Evolutionary conservation across 2,329 filamentous ascomycete genomes (phyloP).

Genomic region (Aureobasidium sp.): DNA sequence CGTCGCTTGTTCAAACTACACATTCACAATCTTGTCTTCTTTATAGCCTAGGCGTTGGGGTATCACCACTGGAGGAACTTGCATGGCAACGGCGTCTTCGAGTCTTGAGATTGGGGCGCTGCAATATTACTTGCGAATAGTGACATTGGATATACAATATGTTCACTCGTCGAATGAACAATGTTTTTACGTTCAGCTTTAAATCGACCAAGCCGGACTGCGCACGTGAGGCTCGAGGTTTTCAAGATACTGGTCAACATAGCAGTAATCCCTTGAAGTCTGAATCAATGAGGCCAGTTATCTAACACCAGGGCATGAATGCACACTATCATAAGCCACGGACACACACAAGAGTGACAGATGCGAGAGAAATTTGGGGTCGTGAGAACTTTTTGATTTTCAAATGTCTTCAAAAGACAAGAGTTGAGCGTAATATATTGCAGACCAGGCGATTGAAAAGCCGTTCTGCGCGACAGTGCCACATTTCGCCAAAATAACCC

Average conservation of each 20-base stretch:
- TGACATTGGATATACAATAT: too few relatives aligned
- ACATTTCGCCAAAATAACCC: slow-evolving; percentile 26
- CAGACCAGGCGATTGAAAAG: slow-evolving; percentile 32
- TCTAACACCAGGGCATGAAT: too few relatives aligned
- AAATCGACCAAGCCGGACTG: too few relatives aligned
- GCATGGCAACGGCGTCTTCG: slow-evolving; percentile 4
- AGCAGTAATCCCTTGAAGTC: too few relatives aligned
- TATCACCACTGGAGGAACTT: background rate
- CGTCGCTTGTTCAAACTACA: background rate
- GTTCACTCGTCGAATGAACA: too few relatives aligned
- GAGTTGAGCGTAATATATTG: slow-evolving; percentile 20
- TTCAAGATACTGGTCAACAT: too few relatives aligned
- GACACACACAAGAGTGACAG: background rate
- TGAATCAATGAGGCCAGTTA: too few relatives aligned
- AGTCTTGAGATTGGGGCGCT: background rate
- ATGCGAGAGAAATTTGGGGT: background rate
- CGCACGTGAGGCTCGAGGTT: too few relatives aligned
- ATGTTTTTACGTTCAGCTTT: too few relatives aligned
- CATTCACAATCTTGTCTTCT: background rate
- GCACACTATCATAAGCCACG: too few relatives aligned
- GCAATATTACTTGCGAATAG: too few relatives aligned
- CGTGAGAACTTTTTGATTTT: slow-evolving; percentile 12
- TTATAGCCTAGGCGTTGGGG: slow-evolving; percentile 21
- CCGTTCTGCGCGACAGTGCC: slow-evolving; percentile 35
- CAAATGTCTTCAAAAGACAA: slow-evolving; percentile 8